These are phyloP conservation scores for Cicer judaicum DNA, from an alignment of 306 rosid species.

Conservation along the genomic window DNA sequence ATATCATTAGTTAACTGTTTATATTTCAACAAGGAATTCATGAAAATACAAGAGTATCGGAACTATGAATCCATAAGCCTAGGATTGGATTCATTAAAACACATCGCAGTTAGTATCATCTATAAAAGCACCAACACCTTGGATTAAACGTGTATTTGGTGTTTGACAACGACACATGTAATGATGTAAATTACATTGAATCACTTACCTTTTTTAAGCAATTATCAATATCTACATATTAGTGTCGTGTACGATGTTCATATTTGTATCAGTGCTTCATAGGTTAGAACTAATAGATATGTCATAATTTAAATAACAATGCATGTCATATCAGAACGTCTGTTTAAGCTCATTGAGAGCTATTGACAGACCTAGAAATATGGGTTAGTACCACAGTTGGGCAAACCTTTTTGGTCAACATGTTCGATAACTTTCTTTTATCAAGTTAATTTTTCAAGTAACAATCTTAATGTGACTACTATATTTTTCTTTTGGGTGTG, in stretches of 20 bases:
- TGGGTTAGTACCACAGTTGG: constrained; percentile 4
- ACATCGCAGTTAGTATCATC: not conserved
- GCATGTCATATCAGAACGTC: constrained; percentile 23
- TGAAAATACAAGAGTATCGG: not conserved
- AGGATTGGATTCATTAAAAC: constrained; percentile 10
- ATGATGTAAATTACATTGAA: no score
- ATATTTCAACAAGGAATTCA: constrained; percentile 9
- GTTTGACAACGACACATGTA: no score
- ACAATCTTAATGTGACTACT: constrained; percentile 1
- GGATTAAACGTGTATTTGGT: no score
- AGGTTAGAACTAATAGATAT: not conserved
- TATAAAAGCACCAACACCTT: no score
- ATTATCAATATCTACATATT: no score
- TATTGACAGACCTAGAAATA: constrained; percentile 13
- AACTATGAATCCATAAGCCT: not conserved
- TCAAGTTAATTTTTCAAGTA: constrained; percentile 13
- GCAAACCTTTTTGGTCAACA: constrained; percentile 15
- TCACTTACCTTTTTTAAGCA: no score
- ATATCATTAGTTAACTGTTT: not conserved
- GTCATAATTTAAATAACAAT: constrained; percentile 3
- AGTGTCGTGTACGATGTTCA: no score
- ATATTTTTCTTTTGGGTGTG: constrained; percentile 27
- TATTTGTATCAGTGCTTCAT: no score
- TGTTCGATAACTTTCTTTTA: not conserved
- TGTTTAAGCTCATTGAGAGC: constrained; percentile 29